Conservation (phyloP, 148 eudicot species). For the Vaccinium darrowii region DNA sequence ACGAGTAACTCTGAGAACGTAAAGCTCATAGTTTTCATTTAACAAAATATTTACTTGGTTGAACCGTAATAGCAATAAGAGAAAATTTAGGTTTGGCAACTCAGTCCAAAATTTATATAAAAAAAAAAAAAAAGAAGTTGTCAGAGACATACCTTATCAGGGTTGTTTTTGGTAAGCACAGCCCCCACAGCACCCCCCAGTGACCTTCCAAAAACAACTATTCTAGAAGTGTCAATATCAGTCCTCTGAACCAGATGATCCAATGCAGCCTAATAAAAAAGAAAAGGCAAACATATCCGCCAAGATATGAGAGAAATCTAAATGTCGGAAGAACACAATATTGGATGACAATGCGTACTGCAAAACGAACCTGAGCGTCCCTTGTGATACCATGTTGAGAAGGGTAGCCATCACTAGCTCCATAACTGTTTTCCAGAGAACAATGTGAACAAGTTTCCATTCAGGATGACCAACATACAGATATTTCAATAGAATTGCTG, state of each 20-base stretch:
- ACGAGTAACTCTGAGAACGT: background rate
- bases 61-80: background rate
- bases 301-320: constrained; percentile 15
- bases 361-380: constrained; percentile 80
- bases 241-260: constrained; percentile 88
- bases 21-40: background rate
- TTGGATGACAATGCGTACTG: background rate
- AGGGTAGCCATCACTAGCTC: constrained; percentile 95
- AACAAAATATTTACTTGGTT: background rate
- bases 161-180: constrained; percentile 73
- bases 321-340: background rate
- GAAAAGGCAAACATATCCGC: background rate
- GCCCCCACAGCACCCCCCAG: constrained; percentile 98
- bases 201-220: constrained; percentile 95
- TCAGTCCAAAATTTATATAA: background rate
- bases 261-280: constrained; percentile 71
- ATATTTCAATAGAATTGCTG: constrained; percentile 5
- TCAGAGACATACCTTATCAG: constrained; percentile 64
- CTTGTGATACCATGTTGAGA: constrained; percentile 89
- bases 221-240: constrained; percentile 85
- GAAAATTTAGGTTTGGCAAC: background rate
- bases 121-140: background rate
- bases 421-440: constrained; percentile 55
- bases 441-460: constrained; percentile 13
- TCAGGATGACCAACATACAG: constrained; percentile 1